Evolutionary conservation across 179 eudicot genomes (phyloP).

Genomic region (Spergularia azorica): DNA sequence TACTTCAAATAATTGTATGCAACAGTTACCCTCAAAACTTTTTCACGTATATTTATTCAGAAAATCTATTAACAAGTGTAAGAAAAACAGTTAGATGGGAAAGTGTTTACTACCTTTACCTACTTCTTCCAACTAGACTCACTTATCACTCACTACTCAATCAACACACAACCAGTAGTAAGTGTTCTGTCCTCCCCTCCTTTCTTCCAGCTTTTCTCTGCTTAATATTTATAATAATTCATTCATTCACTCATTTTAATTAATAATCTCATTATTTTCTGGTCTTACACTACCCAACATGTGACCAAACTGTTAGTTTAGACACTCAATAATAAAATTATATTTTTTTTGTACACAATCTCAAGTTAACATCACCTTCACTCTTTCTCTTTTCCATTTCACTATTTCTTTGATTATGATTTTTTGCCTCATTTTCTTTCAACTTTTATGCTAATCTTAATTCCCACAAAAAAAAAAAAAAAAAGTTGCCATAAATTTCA

Average conservation of each 20-base stretch:
- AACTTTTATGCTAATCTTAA: no score
- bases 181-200: neutral
- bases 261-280: neutral
- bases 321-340: neutral
- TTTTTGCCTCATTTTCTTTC: neutral
- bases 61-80: neutral
- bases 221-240: neutral
- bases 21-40: no score
- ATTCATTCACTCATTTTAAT: no score
- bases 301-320: conserved; percentile 8
- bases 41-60: no score
- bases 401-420: neutral
- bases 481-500: neutral
- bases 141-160: conserved; percentile 4
- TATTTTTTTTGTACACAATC: neutral
- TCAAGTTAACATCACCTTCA: conserved; percentile 7
- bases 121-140: conserved; percentile 23
- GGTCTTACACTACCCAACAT: neutral
- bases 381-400: neutral
- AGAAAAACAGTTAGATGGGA: conserved; percentile 10
- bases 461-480: no score
- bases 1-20: no score
- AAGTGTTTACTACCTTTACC: conserved; percentile 23
- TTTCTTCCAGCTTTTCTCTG: neutral
- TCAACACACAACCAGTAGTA: neutral